phyloP scores from a whole-genome alignment of 306 rosid species.

The Acacia confusa region DNA sequence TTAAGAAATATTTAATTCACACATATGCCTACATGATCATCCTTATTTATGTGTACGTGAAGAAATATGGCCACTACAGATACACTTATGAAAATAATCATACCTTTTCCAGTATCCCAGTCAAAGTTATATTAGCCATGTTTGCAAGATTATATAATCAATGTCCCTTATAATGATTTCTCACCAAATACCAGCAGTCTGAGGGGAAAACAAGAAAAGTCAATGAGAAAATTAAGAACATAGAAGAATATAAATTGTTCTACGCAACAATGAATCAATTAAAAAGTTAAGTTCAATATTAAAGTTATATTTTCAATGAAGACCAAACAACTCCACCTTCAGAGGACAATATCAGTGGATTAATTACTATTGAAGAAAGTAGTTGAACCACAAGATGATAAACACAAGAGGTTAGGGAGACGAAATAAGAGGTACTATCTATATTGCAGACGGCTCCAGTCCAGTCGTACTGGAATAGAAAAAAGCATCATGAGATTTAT shows the following conservation, averaged over 20 bases:
- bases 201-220: neutral
- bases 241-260: neutral
- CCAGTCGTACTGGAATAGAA: neutral
- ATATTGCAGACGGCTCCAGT: neutral
- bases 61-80: neutral
- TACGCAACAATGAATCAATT: neutral
- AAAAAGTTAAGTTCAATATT: neutral
- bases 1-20: neutral
- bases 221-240: neutral
- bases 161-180: conserved; percentile 9
- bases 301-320: neutral
- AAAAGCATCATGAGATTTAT: neutral
- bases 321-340: neutral
- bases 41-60: neutral
- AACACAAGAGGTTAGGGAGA: neutral
- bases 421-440: neutral
- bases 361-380: neutral
- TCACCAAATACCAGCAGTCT: conserved; percentile 27
- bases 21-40: neutral
- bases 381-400: neutral
- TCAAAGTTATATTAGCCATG: conserved; percentile 77
- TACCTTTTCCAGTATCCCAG: conserved; percentile 89
- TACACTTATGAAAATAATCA: neutral
- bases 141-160: neutral
- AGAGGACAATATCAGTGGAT: neutral